Base-by-base conservation (phyloP, 2,329 filamentous ascomycete genomes). In the Xylaria sp. region DNA sequence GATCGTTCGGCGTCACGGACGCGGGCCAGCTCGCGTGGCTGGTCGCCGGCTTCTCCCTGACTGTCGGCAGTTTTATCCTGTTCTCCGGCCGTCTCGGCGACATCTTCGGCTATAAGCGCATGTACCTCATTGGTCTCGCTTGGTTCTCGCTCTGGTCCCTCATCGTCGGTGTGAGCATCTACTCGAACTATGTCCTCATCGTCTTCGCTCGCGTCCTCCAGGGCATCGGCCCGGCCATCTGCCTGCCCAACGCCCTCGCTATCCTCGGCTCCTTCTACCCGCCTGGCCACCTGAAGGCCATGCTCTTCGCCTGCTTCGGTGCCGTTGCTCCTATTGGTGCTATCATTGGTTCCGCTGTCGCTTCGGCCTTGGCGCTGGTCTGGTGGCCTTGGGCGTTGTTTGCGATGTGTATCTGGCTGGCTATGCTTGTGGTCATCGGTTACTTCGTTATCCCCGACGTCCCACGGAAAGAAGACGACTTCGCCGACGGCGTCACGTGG, bases 201-300 rank as follows among this genome's bases (percentile, higher is more conserved):
- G 66, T 74, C 54, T 80, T 80, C 62, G 74, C 76, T 18, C 74
- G 79, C 3, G 76, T 76, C 0, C 62, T 80, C 4, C 78, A 80
- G 59, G 76, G 78, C 0, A 76, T 80, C 46, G 82, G 81, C 0
- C 77, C 80, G 0, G 79, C 80, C 0, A 75, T 85, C 57, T 66
- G 79, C 47, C 68, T 84, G 3, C 81, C 82, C 0, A 83, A 83
- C 61, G 79, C 73, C 0, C 69, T 84, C 35, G 83, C 81, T 0
- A 71, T 85, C 3, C 68, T 83, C 2, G 80, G 81, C 0, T 75
- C 78, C 0, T 64, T 66, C 1, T 71, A 71, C 55, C 83, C 82
- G 59, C 71, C 73, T 2, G 68, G 69, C 0, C 67, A 66, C 23
- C 65, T 63, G 10, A 70, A 70, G 62, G 66, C 67, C 37, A 68